A percentile compares a stretch with the other conserved stretches of the same genome.
Evolutionary conservation across 2,329 filamentous ascomycete species (phyloP).

Genomic region (Penicillium polonicum): DNA sequence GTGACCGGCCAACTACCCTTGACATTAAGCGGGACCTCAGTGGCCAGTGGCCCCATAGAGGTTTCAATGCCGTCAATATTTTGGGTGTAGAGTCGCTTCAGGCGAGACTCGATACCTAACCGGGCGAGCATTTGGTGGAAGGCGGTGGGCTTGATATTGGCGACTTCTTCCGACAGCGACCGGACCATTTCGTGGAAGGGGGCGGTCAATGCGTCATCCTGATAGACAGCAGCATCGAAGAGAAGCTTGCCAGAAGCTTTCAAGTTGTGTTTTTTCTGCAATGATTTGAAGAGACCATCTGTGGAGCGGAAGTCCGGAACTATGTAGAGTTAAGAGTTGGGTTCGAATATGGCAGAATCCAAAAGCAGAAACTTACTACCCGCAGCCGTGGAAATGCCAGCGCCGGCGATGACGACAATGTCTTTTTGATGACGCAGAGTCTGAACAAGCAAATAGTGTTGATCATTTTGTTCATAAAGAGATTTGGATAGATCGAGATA

Average conservation of each 20-base stretch:
- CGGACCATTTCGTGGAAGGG: constrained; percentile 97
- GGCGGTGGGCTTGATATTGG: constrained; percentile 73
- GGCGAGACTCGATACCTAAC: constrained; percentile 78
- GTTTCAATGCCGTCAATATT: constrained; percentile 97
- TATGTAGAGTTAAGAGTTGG: constrained; percentile 36
- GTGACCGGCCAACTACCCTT: constrained; percentile 93
- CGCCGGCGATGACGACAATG: constrained; percentile 93
- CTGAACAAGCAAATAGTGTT: constrained; percentile 69
- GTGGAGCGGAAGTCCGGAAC: constrained; percentile 95
- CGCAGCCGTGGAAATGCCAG: constrained; percentile 94
- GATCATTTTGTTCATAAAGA: constrained; percentile 54
- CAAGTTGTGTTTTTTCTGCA: constrained; percentile 83
- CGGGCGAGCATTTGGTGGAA: constrained; percentile 95
- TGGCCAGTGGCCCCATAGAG: constrained; percentile 73
- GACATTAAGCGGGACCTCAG: constrained; percentile 73
- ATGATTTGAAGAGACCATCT: constrained; percentile 80
- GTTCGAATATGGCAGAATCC: constrained; percentile 13
- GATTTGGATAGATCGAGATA: constrained; percentile 66
- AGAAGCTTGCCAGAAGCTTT: constrained; percentile 92
- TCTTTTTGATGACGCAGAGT: constrained; percentile 86
- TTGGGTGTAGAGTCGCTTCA: constrained; percentile 90
- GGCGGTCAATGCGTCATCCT: constrained; percentile 80
- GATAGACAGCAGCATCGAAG: constrained; percentile 97
- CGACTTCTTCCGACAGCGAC: constrained; percentile 75
- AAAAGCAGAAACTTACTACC: constrained; percentile 64